A percentile compares a stretch with the other conserved stretches of the same genome.
Evolutionary conservation across 208 protist species (phyloP).

Genomic region (Kentomonas sorsogonicus): DNA sequence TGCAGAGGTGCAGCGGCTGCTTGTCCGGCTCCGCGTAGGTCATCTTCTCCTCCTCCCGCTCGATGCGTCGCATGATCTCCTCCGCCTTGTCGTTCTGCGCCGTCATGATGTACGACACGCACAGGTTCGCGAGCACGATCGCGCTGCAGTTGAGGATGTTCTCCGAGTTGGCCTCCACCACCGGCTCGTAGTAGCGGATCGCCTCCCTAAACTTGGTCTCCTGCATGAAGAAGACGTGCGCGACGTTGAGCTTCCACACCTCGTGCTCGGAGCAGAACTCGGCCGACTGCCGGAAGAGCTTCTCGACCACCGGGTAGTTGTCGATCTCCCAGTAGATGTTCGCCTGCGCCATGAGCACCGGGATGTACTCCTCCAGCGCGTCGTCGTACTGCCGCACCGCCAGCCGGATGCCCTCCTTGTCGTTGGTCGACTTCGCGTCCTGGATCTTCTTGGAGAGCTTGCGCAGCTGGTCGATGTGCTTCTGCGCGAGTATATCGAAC

Average conservation of each 20-base stretch:
- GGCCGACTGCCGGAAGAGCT: constrained; percentile 92
- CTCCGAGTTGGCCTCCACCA: constrained; percentile 90
- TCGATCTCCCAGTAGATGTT: constrained; percentile 98
- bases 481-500: constrained; percentile 93
- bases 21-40: constrained; percentile 80
- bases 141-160: constrained; percentile 93
- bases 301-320: constrained; percentile 94
- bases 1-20: constrained; percentile 94
- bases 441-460: constrained; percentile 94
- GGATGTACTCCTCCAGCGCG: constrained; percentile 94
- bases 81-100: constrained; percentile 95
- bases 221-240: constrained; percentile 97
- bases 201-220: constrained; percentile 95
- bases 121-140: constrained; percentile 97
- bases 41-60: constrained; percentile 93
- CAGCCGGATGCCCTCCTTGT: constrained; percentile 77
- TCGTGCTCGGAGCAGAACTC: constrained; percentile 96
- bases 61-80: constrained; percentile 95
- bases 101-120: constrained; percentile 97
- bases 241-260: constrained; percentile 97
- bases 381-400: constrained; percentile 91
- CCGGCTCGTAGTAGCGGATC: constrained; percentile 95
- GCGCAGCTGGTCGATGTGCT: constrained; percentile 93
- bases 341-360: constrained; percentile 95
- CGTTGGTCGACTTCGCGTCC: constrained; percentile 86